These are phyloP conservation scores for Venustampulla echinocandica DNA, from an alignment of 495 filamentous ascomycete genomes.

Conservation along the genomic window DNA sequence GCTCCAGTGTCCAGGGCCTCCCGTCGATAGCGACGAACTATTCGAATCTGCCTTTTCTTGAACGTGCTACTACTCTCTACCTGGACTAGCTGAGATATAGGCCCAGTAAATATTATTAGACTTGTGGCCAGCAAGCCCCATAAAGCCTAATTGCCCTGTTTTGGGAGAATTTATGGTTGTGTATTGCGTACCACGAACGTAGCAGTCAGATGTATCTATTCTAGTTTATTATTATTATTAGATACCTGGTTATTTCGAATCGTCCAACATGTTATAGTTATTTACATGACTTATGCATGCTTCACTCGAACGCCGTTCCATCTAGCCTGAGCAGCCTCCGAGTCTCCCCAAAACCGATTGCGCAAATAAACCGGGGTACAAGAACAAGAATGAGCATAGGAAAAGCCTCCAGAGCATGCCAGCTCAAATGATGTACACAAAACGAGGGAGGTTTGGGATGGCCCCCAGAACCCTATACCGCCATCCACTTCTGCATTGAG, in stretches of 20 bases:
- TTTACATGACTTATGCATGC: neutral
- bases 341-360: neutral
- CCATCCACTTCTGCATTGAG: neutral
- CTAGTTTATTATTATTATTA: neutral
- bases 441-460: neutral
- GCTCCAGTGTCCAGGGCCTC: no score
- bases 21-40: no score
- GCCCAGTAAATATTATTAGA: no score
- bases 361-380: neutral
- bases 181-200: no score
- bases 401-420: neutral
- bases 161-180: no score
- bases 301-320: neutral
- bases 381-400: neutral
- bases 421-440: slow-evolving; percentile 2
- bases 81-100: no score
- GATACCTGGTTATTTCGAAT: neutral
- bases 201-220: neutral
- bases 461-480: neutral
- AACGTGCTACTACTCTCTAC: no score
- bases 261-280: neutral
- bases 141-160: no score
- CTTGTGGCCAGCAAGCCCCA: no score
- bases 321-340: no score
- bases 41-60: no score